Evolutionary conservation across 768 basidiomycete genomes (phyloP).

Genomic region (Kwoniella europaea): DNA sequence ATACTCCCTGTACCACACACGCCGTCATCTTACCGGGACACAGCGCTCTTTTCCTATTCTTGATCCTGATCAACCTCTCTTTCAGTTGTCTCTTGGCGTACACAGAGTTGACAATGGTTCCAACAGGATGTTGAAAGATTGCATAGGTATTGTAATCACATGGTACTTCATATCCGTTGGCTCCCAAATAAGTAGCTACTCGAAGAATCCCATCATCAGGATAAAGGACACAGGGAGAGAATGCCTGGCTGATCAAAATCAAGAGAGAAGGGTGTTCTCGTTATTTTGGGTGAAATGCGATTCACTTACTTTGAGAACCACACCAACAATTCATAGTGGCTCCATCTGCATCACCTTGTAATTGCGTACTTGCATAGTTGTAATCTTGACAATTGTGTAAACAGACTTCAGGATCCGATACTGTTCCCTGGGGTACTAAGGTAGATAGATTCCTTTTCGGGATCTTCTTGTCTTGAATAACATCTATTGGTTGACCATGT

Average conservation of each 20-base stretch:
- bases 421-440: neutral
- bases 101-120: neutral
- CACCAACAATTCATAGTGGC: constrained; percentile 7
- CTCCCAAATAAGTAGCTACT: too few species aligned
- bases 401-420: neutral
- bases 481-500: neutral
- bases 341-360: constrained; percentile 1
- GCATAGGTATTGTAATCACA: neutral
- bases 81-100: constrained; percentile 18
- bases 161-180: neutral
- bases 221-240: too few species aligned
- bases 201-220: too few species aligned
- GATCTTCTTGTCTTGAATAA: constrained; percentile 7
- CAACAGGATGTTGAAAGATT: neutral
- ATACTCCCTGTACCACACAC: neutral
- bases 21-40: constrained; percentile 5
- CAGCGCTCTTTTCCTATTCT: neutral
- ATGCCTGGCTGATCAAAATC: too few species aligned
- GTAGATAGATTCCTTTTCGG: neutral
- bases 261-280: too few species aligned
- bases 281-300: neutral
- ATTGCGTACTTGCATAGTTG: neutral
- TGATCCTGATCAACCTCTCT: constrained; percentile 12
- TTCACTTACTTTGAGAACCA: neutral
- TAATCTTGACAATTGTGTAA: neutral